Evolutionary conservation across 352 stramenopile species (phyloP), one percentile per base, ranked within the genome.

Genomic region (Pythium volutum): DNA sequence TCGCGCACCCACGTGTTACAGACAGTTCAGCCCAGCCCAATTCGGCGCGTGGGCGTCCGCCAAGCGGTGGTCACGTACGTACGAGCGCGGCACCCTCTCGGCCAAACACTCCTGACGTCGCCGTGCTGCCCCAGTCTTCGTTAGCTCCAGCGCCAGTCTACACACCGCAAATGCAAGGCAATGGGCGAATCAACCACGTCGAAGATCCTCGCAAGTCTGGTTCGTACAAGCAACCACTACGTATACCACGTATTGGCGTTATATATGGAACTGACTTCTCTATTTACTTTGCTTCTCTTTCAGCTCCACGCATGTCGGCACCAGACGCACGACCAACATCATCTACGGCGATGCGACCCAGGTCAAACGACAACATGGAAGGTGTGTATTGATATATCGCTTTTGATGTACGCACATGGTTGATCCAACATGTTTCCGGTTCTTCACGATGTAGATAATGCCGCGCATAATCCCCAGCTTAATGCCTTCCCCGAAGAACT

Each of bases 141-240:
- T 38, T 18, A 11, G 27, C 38, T 10, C 54, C 39, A 34, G 16
- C 34, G 26, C 31, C 55, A 18, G 41, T 36, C 4, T 6, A 41
- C 1, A 66, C 52, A 34, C 50, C 58, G 1, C 56, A 56, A 11
- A n/a, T 31, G 1, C 55, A 59, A n/a, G 20, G 20, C 3, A 58
- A 47, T 22, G 42, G 39, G 3, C 58, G 41, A 45, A 14, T 67
- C 15, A 63, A 56, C 23, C 39, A 55, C 16, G 45, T 63, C 12
- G 57, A 66, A 22, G 56, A 64, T 22, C 59, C 59, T 26, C 58
- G 59, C 11, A 70, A 60, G 26, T 64, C 48, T 31, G 49, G 55
- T 70, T 25, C 11, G 54, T 59, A 18, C 2, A 20, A 22, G 23
- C 27, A 38, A 54, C n/a, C 9, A 18, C 3, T 14, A 27, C n/a